Evolutionary conservation across 2,329 filamentous ascomycete genomes (phyloP).

Genomic region (Botryotinia globosa): DNA sequence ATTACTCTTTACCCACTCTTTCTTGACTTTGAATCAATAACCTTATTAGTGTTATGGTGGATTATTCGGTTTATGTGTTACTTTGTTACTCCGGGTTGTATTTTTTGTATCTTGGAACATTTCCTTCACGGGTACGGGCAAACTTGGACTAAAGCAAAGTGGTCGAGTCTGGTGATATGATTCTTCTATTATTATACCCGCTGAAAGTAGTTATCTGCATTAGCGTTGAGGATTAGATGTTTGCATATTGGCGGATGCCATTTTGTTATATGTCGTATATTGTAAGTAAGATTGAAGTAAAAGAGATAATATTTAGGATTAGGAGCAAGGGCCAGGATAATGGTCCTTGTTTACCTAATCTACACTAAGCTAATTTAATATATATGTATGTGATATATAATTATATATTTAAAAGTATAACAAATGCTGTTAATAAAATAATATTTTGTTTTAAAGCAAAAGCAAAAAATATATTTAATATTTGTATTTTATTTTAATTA

Average conservation of each 20-base stretch:
- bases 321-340: too few relatives aligned
- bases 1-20: not conserved
- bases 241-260: not conserved
- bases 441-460: too few relatives aligned
- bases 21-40: not conserved
- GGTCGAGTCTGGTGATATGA: not conserved
- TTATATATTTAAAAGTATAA: too few relatives aligned
- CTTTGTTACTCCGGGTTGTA: not conserved
- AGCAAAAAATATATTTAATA: too few relatives aligned
- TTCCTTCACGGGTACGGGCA: not conserved
- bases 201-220: not conserved
- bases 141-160: not conserved
- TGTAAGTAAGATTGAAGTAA: too few relatives aligned
- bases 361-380: too few relatives aligned
- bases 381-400: too few relatives aligned
- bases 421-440: too few relatives aligned
- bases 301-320: too few relatives aligned
- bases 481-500: too few relatives aligned
- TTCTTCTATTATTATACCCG: not conserved
- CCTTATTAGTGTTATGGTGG: too few relatives aligned
- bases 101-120: not conserved
- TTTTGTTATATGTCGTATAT: not conserved
- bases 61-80: not conserved
- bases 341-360: too few relatives aligned
- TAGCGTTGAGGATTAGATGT: not conserved